A percentile compares a stretch with the other conserved stretches of the same genome.
Conservation (phyloP, 352 stramenopile species). For the Pythium chondricola region DNA sequence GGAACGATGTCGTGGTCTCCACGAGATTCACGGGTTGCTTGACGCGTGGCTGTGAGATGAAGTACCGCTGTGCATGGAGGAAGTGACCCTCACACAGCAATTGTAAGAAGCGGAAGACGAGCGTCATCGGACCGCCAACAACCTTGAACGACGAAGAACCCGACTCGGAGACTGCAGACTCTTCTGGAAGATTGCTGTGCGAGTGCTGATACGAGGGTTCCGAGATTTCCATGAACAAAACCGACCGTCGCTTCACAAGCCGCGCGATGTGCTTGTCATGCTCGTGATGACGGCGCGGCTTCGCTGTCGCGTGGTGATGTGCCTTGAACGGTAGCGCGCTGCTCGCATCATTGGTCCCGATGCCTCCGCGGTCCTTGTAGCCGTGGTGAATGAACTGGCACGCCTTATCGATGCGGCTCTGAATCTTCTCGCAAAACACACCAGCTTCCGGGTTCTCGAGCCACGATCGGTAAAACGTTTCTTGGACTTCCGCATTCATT, state of each 20-base stretch:
- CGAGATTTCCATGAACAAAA: neutral
- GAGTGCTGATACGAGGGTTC: neutral
- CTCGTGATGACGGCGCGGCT: neutral
- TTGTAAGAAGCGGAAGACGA: constrained; percentile 68
- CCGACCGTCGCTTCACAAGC: neutral
- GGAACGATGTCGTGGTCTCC: constrained; percentile 54
- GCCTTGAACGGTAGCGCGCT: neutral
- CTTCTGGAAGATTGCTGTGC: neutral
- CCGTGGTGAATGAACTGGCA: constrained; percentile 3
- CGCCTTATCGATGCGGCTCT: constrained; percentile 22
- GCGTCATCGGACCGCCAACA: constrained; percentile 26
- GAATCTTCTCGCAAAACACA: constrained; percentile 47
- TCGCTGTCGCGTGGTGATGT: too few relatives aligned
- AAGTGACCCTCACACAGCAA: constrained; percentile 71
- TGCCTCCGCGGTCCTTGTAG: neutral
- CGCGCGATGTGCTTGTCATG: constrained; percentile 1
- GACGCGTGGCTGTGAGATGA: constrained; percentile 37
- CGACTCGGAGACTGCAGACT: neutral
- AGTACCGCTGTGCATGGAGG: constrained; percentile 46
- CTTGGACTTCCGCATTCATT: constrained; percentile 75
- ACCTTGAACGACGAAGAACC: constrained; percentile 1
- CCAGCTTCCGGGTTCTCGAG: constrained; percentile 17
- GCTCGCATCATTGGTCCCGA: neutral
- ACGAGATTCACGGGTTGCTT: constrained; percentile 43
- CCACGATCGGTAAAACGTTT: constrained; percentile 56